Evolutionary conservation across 495 filamentous ascomycete genomes (phyloP), one percentile per base, ranked within the genome.

Genomic region (Penicillium ucsense): DNA sequence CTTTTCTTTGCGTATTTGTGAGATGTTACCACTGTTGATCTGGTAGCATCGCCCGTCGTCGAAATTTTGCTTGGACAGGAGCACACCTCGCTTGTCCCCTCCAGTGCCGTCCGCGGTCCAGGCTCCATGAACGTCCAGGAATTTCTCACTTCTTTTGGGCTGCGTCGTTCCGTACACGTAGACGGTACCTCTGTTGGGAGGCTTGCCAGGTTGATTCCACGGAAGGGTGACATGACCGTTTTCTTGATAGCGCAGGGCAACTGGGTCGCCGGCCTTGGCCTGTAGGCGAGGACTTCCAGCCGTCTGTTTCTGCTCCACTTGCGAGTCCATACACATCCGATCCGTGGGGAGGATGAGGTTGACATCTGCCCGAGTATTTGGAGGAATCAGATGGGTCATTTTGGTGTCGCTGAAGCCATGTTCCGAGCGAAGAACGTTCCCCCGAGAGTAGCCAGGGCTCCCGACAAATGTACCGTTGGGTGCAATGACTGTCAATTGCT

Each of bases 1-100:
- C 30, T 74, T 43, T 6, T 57, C 31, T 57, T 79, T 72, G 35
- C 87, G 84, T 30, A 61, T 41, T 12, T 53, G 48, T 0, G 77
- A 78, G 50, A 86, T 81, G 32, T 65, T 66, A 2, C 53, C 48
- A 11, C 64, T 54, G 47, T 80, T 79, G 54, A 80, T 57, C 64
- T 95, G 85, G 61, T 89, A 85, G 71, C 89, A 95, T 40, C 82
- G 83, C 10, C 82, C 83, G 53, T 95, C 89, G 58, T 95, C 89
- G 63, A 78, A 95, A 60, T 83, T 76, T 41, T 86, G 78, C 3
- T 74, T 80, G 1, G 83, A 80, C 12, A 95, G 68, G 5, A 95
- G 79, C 30, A 71, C 69, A 12, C 89, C 89, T 30, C 82, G 79
- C 35, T 72, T 69, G 55, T 94, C 81, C 8, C 87, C 88, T 34